Evolutionary conservation across 2,329 filamentous ascomycete species (phyloP), one percentile per base, ranked within the genome.

Genomic region (Cryphonectria radicalis): DNA sequence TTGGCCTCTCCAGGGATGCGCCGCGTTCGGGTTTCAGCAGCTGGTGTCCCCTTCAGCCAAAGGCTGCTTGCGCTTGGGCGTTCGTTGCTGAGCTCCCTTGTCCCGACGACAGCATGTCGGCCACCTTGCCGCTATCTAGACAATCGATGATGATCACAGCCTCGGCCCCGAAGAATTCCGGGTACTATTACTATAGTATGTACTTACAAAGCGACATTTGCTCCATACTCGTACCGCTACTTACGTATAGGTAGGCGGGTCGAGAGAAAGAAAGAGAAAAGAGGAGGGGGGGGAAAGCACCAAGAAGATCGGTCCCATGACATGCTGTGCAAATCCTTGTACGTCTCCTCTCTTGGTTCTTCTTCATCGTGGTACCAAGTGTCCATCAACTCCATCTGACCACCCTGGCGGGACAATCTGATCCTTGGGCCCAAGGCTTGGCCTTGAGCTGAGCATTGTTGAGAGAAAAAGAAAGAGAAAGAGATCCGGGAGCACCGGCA

Each of bases 41-140:
- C 57, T 10, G 7, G 28, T 32, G 5, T 11, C 6, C 32, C 57
- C 28, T 37, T 40, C 17, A 62, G 59, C 35, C 59, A 40, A 4
- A 6, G 22, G 46, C 46, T 50, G 46, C 46, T 50, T 50, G 59
- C 19, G 19, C 59, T 7, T 62, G 35, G 5, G 59, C 19, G 32
- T 22, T 62, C 19, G 32, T 22, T 62, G 32, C 32, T 32, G 57
- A 14, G 59, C 59, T 62, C 59, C 59, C 35, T 40, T 62, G 59
- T 40, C 35, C 59, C 59, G 59, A 40, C 59, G 59, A 62, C 59
- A 22, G 59, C 28, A 37, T 62, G 59, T 22, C 22, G 35, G 59
- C n/a, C 59, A 35, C 59, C 59, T 62, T 8, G 25, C 5, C 25
- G 55, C 55, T 32, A 7, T 59, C 25, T 14, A 35, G 28, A 50